phyloP scores from a whole-genome alignment of 1,284 basidiomycete genomes.

The Lentinula novae-zelandiae region DNA sequence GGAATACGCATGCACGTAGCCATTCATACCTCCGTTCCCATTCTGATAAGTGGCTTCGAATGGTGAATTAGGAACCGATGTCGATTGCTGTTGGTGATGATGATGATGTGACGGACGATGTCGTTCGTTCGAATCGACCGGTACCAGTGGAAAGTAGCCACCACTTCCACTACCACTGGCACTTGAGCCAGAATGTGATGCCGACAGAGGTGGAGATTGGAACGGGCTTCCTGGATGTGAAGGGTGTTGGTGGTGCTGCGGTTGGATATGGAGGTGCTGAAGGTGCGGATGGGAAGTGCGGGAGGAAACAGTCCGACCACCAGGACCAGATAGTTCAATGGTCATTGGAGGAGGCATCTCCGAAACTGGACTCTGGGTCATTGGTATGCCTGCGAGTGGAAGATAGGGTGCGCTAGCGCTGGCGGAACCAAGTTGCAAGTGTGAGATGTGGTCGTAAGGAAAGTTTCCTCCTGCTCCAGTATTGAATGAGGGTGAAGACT shows the following conservation, averaged over 20 bases:
- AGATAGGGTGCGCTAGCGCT: constrained; percentile 2
- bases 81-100: neutral
- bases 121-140: neutral
- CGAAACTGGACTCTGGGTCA: neutral
- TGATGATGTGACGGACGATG: constrained; percentile 1
- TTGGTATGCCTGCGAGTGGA: neutral
- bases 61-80: neutral
- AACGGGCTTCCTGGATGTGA: neutral
- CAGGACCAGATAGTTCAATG: neutral
- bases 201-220: constrained; percentile 2
- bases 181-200: constrained; percentile 1
- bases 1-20: neutral
- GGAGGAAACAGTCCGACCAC: neutral
- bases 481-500: neutral
- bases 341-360: constrained; percentile 4
- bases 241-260: neutral
- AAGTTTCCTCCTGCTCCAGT: neutral
- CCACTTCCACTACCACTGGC: neutral
- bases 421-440: neutral
- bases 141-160: neutral
- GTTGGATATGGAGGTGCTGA: neutral
- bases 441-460: neutral
- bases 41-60: neutral
- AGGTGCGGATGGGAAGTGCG: constrained; percentile 3
- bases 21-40: neutral